These are phyloP conservation scores for Fusarium armeniacum DNA, from an alignment of 2,329 filamentous ascomycete genomes.

Conservation along the genomic window DNA sequence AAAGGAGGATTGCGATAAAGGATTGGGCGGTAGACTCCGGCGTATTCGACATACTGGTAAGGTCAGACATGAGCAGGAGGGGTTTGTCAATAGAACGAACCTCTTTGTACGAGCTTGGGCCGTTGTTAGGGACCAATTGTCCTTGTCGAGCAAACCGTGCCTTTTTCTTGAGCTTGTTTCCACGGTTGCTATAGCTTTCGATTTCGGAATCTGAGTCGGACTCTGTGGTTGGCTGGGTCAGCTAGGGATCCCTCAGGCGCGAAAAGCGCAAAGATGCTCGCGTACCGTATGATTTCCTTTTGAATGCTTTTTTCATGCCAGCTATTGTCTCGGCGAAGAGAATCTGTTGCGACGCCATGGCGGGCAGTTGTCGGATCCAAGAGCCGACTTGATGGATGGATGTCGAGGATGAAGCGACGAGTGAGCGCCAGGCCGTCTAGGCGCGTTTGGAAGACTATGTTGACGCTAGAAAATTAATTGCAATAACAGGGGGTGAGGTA, in stretches of 20 bases:
- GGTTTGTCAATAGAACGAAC: constrained; percentile 57
- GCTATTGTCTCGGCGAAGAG: constrained; percentile 76
- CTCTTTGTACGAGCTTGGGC: constrained; percentile 79
- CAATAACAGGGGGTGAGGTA: neutral
- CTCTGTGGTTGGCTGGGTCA: constrained; percentile 63
- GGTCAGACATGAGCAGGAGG: constrained; percentile 46
- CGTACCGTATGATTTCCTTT: constrained; percentile 73
- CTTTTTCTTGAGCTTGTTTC: constrained; percentile 82
- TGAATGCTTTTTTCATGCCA: constrained; percentile 77
- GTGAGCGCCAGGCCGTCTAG: constrained; percentile 29
- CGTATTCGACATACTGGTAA: constrained; percentile 77
- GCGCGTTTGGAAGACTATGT: constrained; percentile 4
- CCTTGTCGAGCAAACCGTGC: constrained; percentile 79
- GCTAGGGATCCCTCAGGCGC: constrained; percentile 17
- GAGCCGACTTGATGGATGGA: constrained; percentile 26
- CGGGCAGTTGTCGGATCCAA: constrained; percentile 32
- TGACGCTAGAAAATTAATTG: neutral
- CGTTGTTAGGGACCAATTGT: constrained; percentile 75
- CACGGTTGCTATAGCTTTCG: constrained; percentile 78
- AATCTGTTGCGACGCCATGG: constrained; percentile 68
- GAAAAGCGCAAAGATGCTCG: constrained; percentile 14
- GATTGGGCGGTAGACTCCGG: constrained; percentile 78
- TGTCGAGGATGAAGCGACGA: constrained; percentile 40
- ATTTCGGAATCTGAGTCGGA: constrained; percentile 83
- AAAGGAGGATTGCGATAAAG: constrained; percentile 80